These are phyloP conservation scores for Colletotrichum truncatum DNA, from an alignment of 2,329 filamentous ascomycete species.

Conservation along the genomic window DNA sequence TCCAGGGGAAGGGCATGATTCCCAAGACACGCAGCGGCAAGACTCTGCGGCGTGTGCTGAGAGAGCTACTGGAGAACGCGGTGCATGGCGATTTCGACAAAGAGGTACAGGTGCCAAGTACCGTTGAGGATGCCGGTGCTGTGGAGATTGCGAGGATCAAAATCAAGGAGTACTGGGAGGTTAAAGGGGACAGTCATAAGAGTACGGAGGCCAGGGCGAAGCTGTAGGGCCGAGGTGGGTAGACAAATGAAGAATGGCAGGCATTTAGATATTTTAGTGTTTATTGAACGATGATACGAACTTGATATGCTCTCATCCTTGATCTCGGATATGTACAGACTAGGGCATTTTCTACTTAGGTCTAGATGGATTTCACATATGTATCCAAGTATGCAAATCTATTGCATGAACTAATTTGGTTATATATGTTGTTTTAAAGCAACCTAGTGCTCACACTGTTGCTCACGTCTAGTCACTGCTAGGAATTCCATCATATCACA, in stretches of 20 bases:
- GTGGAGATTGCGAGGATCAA: slow-evolving; percentile 78
- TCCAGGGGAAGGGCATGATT: slow-evolving; percentile 87
- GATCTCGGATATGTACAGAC: no score
- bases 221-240: no score
- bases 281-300: not conserved
- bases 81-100: slow-evolving; percentile 77
- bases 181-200: slow-evolving; percentile 51
- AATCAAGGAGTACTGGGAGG: slow-evolving; percentile 79
- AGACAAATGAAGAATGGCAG: no score
- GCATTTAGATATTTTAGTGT: no score
- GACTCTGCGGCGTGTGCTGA: slow-evolving; percentile 82
- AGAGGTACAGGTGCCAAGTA: slow-evolving; percentile 79
- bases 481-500: not conserved
- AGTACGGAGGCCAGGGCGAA: slow-evolving; percentile 60
- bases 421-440: not conserved
- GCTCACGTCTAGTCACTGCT: no score
- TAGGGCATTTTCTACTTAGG: no score
- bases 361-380: no score
- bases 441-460: not conserved
- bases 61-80: slow-evolving; percentile 86
- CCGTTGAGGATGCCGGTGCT: slow-evolving; percentile 82
- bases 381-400: no score
- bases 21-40: slow-evolving; percentile 94
- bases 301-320: no score
- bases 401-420: no score